These are phyloP conservation scores for Fusarium aywerte DNA, from an alignment of 2,329 filamentous ascomycete species.

Conservation along the genomic window DNA sequence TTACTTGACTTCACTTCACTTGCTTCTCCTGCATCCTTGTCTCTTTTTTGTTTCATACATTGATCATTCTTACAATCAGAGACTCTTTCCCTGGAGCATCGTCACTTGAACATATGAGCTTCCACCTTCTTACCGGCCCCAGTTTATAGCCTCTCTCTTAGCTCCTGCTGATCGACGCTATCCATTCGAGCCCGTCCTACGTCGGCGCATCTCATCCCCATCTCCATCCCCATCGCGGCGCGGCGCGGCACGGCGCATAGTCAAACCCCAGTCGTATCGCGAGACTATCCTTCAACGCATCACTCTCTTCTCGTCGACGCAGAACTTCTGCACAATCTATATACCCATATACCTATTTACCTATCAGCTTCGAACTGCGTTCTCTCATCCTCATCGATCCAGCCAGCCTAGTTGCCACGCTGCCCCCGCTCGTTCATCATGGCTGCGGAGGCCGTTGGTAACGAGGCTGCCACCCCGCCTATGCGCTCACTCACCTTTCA, in stretches of 20 bases:
- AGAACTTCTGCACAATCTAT: neutral
- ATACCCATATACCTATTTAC: neutral
- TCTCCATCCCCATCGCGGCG: conserved; percentile 19
- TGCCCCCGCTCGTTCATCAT: conserved; percentile 48
- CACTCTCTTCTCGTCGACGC: neutral
- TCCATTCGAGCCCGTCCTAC: conserved; percentile 26
- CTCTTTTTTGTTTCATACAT: conserved; percentile 8
- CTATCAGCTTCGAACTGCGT: neutral
- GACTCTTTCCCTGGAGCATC: neutral
- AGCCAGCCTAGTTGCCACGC: conserved; percentile 31
- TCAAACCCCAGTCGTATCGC: conserved; percentile 29
- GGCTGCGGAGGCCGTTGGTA: conserved; percentile 50
- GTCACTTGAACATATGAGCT: neutral
- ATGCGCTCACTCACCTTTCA: conserved; percentile 50
- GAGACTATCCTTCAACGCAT: conserved; percentile 24
- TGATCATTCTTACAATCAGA: conserved; percentile 1
- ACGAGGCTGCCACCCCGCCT: conserved; percentile 42
- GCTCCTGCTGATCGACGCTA: conserved; percentile 27
- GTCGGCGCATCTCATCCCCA: conserved; percentile 36
- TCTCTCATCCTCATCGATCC: neutral
- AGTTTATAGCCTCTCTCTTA: conserved; percentile 16
- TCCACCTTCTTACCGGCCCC: conserved; percentile 2
- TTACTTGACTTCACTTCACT: neutral
- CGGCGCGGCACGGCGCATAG: conserved; percentile 23
- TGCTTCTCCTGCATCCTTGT: conserved; percentile 35